Evolutionary conservation across 2,329 filamentous ascomycete genomes (phyloP).

Genomic region (Aureobasidium melanogenum): DNA sequence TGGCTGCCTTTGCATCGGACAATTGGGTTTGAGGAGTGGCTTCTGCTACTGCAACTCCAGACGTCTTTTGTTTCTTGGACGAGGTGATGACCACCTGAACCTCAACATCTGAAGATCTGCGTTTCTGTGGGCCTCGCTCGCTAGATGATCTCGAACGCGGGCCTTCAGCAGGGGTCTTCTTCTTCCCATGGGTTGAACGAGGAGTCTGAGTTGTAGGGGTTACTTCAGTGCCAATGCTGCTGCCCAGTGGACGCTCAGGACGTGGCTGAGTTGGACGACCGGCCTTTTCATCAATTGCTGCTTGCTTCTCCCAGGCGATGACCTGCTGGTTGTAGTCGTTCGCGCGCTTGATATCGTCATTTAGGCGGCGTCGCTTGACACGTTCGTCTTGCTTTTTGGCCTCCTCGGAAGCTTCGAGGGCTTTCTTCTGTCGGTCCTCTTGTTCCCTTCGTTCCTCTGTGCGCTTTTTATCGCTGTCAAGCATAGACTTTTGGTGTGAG

Average conservation of each 20-base stretch:
- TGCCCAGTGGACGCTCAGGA: background rate
- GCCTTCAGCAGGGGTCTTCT: background rate
- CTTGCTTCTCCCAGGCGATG: background rate
- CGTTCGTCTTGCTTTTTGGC: background rate
- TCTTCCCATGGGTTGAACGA: background rate
- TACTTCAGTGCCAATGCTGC: conserved; percentile 8
- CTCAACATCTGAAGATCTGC: background rate
- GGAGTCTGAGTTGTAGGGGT: background rate
- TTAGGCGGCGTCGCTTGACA: conserved; percentile 2
- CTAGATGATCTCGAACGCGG: background rate
- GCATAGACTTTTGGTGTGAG: background rate
- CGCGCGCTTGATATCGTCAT: background rate
- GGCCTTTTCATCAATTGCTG: background rate
- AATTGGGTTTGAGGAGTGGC: background rate
- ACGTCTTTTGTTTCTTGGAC: conserved; percentile 4
- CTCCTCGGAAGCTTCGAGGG: background rate
- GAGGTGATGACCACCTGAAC: background rate
- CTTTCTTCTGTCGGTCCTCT: background rate
- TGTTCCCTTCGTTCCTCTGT: background rate
- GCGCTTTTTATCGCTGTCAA: background rate
- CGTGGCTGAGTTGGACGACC: background rate
- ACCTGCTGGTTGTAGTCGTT: background rate
- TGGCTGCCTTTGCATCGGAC: background rate
- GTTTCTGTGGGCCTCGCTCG: background rate
- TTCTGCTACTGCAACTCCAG: too few relatives aligned